phyloP scores from a whole-genome alignment of 2,329 filamentous ascomycete genomes.

The Colletotrichum agaves region DNA sequence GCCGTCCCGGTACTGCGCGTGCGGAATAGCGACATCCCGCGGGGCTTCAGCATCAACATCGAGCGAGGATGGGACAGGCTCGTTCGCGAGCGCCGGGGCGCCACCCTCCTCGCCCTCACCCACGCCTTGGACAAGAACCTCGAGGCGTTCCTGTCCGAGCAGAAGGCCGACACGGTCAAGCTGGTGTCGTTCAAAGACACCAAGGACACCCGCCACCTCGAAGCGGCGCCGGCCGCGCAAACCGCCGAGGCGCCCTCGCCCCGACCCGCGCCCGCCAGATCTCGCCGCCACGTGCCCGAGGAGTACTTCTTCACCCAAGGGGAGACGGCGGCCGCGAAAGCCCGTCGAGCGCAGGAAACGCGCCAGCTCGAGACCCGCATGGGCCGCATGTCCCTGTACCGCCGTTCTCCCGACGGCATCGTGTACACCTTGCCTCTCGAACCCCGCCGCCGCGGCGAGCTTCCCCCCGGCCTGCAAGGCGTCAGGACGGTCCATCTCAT shows the following conservation, averaged over 20 bases:
- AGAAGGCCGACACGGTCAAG: conserved; percentile 79
- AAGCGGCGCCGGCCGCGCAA: conserved; percentile 33
- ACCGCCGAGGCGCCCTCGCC: conserved; percentile 1
- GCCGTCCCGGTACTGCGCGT: conserved; percentile 69
- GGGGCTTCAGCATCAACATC: conserved; percentile 80
- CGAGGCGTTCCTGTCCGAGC: conserved; percentile 74
- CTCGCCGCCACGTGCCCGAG: conserved; percentile 55
- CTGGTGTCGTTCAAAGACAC: conserved; percentile 69
- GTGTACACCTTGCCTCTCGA: conserved; percentile 78
- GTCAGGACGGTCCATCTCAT: conserved; percentile 74
- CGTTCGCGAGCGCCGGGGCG: conserved; percentile 62
- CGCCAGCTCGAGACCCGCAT: conserved; percentile 81
- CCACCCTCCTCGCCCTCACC: conserved; percentile 73
- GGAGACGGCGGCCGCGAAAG: conserved; percentile 71
- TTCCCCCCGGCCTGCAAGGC: conserved; percentile 69
- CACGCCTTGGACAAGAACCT: conserved; percentile 79
- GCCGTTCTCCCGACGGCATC: conserved; percentile 75
- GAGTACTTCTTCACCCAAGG: conserved; percentile 67
- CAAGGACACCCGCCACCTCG: conserved; percentile 59
- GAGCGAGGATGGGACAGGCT: conserved; percentile 78
- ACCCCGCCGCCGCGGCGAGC: conserved; percentile 67
- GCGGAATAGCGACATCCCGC: conserved; percentile 74
- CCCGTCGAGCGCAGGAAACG: conserved; percentile 71
- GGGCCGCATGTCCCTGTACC: conserved; percentile 73
- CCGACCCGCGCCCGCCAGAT: conserved; percentile 36